A percentile compares a stretch with the other conserved stretches of the same genome.
phyloP scores from a whole-genome alignment of 164 flowering plant genomes.

The Kalanchoe fedtschenkoi region DNA sequence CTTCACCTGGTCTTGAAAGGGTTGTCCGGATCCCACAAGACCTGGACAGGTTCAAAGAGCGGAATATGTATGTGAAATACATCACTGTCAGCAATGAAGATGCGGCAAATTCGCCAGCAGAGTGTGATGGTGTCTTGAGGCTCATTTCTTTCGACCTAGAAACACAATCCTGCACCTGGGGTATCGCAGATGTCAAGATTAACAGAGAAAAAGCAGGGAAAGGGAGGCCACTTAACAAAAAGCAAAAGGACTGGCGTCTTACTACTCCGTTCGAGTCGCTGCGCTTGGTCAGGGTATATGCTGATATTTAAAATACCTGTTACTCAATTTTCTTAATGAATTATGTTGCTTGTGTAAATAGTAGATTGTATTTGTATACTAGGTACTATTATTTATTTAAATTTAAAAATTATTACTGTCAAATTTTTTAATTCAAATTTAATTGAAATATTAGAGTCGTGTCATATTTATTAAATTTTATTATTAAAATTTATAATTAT shows the following conservation, averaged over 20 bases:
- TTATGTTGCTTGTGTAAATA: no score
- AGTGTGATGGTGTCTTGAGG: slow-evolving; percentile 67
- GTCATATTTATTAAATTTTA: no score
- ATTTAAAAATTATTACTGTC: no score
- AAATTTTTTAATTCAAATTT: no score
- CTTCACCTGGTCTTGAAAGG: slow-evolving; percentile 88
- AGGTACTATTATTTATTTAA: no score
- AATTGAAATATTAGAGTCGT: no score
- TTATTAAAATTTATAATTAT: no score
- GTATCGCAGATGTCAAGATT: slow-evolving; percentile 68
- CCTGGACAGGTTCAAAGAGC: slow-evolving; percentile 67
- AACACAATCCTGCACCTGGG: slow-evolving; percentile 57
- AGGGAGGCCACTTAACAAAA: slow-evolving; percentile 86
- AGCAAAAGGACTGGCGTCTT: slow-evolving; percentile 76
- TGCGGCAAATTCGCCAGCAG: slow-evolving; percentile 23
- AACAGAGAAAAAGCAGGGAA: slow-evolving; percentile 85
- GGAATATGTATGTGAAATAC: slow-evolving; percentile 64
- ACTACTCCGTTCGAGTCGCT: slow-evolving; percentile 55
- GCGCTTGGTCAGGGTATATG: slow-evolving; percentile 52
- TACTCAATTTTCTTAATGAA: neutral
- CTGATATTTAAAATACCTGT: slow-evolving; percentile 27
- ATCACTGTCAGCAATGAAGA: slow-evolving; percentile 14
- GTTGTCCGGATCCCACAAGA: slow-evolving; percentile 65
- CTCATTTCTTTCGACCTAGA: slow-evolving; percentile 65
- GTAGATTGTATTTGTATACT: no score